Conservation (phyloP, 176 grass and related monocot genomes). For the Cenchrus purpureus region DNA sequence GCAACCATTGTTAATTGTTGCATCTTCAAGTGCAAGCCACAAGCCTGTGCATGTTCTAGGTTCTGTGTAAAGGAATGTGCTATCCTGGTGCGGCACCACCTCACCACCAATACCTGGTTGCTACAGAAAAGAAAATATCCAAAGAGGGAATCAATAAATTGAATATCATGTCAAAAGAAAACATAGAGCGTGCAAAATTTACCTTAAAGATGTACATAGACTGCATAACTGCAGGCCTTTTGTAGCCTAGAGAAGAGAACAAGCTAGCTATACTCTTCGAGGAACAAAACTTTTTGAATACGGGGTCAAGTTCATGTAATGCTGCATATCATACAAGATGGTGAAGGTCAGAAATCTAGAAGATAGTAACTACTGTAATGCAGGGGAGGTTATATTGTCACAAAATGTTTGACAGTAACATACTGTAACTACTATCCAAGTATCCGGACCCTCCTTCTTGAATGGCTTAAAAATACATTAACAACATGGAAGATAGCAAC, state of each 20-base stretch:
- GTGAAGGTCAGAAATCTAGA: conserved; percentile 28
- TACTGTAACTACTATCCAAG: too few relatives aligned
- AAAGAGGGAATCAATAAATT: conserved; percentile 12
- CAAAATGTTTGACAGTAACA: too few relatives aligned
- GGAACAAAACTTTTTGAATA: conserved; percentile 77
- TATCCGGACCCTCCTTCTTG: not conserved
- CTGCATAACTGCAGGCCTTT: conserved; percentile 83
- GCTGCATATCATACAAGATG: conserved; percentile 54
- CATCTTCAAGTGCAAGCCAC: conserved; percentile 97
- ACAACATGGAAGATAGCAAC: not conserved
- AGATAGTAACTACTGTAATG: not conserved
- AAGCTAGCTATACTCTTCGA: conserved; percentile 61
- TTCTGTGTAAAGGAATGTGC: conserved; percentile 83
- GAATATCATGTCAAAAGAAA: conserved; percentile 24
- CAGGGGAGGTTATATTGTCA: too few relatives aligned
- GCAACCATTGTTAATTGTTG: conserved; percentile 76
- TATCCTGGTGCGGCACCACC: conserved; percentile 97
- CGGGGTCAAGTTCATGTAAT: conserved; percentile 87
- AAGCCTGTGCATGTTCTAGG: conserved; percentile 82
- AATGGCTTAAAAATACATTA: not conserved
- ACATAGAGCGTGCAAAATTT: conserved; percentile 9
- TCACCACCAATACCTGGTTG: conserved; percentile 99
- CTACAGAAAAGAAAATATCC: conserved; percentile 37
- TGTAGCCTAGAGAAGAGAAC: conserved; percentile 83
- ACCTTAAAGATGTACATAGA: conserved; percentile 99